Base-by-base conservation (phyloP, 2,329 filamentous ascomycete species). In the Nothopassalora personata region DNA sequence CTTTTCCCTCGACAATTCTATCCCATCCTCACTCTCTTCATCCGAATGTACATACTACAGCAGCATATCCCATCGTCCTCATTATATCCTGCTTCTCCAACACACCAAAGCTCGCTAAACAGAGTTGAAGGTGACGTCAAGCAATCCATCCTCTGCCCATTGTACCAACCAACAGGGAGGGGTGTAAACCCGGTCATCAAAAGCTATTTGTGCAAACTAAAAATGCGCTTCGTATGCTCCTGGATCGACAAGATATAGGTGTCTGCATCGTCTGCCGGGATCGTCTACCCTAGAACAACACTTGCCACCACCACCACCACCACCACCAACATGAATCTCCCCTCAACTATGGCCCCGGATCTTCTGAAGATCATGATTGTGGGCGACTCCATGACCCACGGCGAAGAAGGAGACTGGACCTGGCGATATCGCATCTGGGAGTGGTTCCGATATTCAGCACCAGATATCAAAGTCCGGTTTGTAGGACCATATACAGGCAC, bases 341-440 rank as follows among this genome's bases (percentile, higher is more conserved):
- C 49, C 10, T 51, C 49, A 4, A 28, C 34, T 34, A 10, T 51
- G n/a, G 30, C 30, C 13, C 49, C 49, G 7, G 27, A 31, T 15
- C 49, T 15, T 11, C 56, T 58, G 51, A 63, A 56, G 52, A 47
- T 66, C 15, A 66, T 68, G 59, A 60, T 67, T 23, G 59, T 63
- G 18, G 66, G 66, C 45, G 65, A 68, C 51, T 64, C 60, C 30
- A 68, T 68, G 31, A 67, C 65, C 27, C 65, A 67, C 23, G 66
- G 65, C 33, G 48, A 60, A 27, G 74, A 77, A 57, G 75, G 73
- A 31, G 76, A 78, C 60, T 75, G 68, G 54, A 78, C 76, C 9
- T 78, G 76, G 76, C 70, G 76, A 8, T 79, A 74, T 53, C 70
- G 75, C 4, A 62, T 79, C 11, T 76, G 72, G 70, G 57, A 77